Percentiles rank a stretch among this genome's conserved stretches.
phyloP scores from a whole-genome alignment of 305 asterid species.

The Rubia peregrina region DNA sequence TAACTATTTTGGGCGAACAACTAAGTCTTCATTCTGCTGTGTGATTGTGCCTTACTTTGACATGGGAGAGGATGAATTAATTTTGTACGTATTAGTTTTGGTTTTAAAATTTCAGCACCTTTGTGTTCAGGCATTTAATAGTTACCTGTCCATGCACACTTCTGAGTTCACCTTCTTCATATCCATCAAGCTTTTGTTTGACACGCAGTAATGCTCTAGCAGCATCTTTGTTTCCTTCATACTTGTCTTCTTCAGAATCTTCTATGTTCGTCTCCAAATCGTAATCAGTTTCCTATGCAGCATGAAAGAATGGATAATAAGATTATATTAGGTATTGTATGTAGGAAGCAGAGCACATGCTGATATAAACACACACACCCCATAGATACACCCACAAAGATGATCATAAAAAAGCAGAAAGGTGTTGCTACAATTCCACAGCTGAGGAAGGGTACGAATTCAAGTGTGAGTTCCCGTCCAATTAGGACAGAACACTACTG shows the following conservation, averaged over 20 bases:
- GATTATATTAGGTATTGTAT: neutral
- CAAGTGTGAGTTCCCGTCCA: neutral
- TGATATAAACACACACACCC: neutral
- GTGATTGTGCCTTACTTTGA: too few species aligned
- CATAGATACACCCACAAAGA: too few species aligned
- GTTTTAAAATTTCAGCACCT: too few species aligned
- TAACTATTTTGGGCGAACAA: too few species aligned
- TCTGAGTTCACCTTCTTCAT: slow-evolving; percentile 98
- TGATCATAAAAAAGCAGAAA: neutral
- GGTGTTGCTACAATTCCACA: neutral
- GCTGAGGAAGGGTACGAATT: neutral
- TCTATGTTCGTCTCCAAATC: slow-evolving; percentile 66
- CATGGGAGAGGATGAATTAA: too few species aligned
- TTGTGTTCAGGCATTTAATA: neutral
- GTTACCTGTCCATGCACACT: slow-evolving; percentile 93
- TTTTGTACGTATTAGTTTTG: too few species aligned
- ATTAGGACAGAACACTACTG: neutral
- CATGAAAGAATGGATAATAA: slow-evolving; percentile 16
- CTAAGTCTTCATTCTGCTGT: too few species aligned
- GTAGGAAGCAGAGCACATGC: neutral
- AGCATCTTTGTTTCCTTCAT: slow-evolving; percentile 94
- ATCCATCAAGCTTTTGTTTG: slow-evolving; percentile 97
- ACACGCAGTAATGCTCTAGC: slow-evolving; percentile 94
- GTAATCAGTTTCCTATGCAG: slow-evolving; percentile 63
- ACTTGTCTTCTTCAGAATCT: slow-evolving; percentile 63